These are phyloP conservation scores for Colletotrichum sublineola DNA, from an alignment of 2,329 filamentous ascomycete genomes.

Conservation along the genomic window DNA sequence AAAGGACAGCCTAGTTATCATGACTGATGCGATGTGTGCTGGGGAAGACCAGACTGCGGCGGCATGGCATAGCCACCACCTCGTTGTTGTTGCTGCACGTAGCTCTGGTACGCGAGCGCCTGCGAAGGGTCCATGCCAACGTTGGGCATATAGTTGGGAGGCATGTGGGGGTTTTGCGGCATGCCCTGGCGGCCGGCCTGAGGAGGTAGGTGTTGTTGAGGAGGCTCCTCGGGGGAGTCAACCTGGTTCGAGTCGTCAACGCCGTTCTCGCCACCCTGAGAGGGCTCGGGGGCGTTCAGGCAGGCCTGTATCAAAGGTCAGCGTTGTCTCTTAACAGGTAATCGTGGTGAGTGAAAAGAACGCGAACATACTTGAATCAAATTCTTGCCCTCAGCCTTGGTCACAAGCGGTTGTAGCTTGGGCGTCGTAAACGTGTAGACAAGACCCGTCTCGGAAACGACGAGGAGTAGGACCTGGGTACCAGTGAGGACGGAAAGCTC, in stretches of 20 bases:
- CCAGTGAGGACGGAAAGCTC: slow-evolving; percentile 97
- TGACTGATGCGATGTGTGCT: slow-evolving; percentile 85
- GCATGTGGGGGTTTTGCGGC: slow-evolving; percentile 74
- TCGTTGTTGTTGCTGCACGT: slow-evolving; percentile 78
- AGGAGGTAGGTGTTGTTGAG: slow-evolving; percentile 80
- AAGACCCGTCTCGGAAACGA: slow-evolving; percentile 96
- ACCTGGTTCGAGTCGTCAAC: slow-evolving; percentile 82
- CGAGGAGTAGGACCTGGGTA: slow-evolving; percentile 95
- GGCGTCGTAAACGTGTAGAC: slow-evolving; percentile 99
- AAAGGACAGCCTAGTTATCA: slow-evolving; percentile 56
- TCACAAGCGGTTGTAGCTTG: slow-evolving; percentile 97
- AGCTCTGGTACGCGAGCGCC: slow-evolving; percentile 86
- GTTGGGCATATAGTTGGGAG: slow-evolving; percentile 71
- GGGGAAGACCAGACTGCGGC: slow-evolving; percentile 81
- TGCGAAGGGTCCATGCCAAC: slow-evolving; percentile 82
- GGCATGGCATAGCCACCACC: slow-evolving; percentile 84
- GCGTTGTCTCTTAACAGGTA: neutral
- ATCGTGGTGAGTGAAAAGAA: slow-evolving; percentile 12
- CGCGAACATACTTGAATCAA: slow-evolving; percentile 88
- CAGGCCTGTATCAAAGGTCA: slow-evolving; percentile 76
- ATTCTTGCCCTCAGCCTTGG: slow-evolving; percentile 99
- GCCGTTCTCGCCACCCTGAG: slow-evolving; percentile 83
- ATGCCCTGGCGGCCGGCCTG: slow-evolving; percentile 73
- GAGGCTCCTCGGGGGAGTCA: slow-evolving; percentile 92
- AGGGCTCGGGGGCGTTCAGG: slow-evolving; percentile 93